Base-by-base conservation (phyloP, 2,329 filamentous ascomycete genomes). In the Aureobasidium namibiae region DNA sequence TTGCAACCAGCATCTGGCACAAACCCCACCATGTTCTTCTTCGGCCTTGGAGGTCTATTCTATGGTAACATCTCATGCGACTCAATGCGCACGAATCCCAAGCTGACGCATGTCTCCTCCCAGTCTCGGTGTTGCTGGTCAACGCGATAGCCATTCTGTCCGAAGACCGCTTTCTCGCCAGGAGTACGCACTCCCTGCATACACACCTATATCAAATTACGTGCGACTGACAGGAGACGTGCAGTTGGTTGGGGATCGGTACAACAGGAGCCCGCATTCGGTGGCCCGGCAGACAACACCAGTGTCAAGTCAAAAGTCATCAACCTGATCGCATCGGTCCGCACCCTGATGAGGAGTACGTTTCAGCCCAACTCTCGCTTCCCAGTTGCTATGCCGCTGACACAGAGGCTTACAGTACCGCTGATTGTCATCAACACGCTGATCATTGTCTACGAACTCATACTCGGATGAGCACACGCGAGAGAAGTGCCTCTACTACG, bases 61-160 rank as follows among this genome's bases (percentile, higher is more conserved):
- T 92, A 92, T 73, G 82, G 86, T 87, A 74, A 59, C 7, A 68
- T 61, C 26, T 10, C n/a, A 26, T 33, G 36, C 29, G 8, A 29
- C 41, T 16, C 29, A 23, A 62, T 16, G 24, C 6, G 4, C 24
- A 6, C 24, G 21, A 24, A 31, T n/a, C 26, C 11, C 1, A 31
- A 62, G 65, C 67, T 50, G 68, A 63, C 62, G 66, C 60, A 39
- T 60, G 24, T 42, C 61, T 11, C 33, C 23, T 62, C 42, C 23
- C 68, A 91, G 89, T 92, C 65, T 82, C 85, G 66, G 80, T 95
- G 72, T 89, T 97, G 69, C 83, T 97, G 71, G 86, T 94, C 75
- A 99, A 99, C 75, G 90, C 90, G 65, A 87, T 97, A 71, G 90
- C 92, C 64, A 85, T 96, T 70, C 87, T 97, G 65, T 95, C 90